phyloP scores from a whole-genome alignment of 192 early-diverging fungal species.

The Backusella parvicylindrica region DNA sequence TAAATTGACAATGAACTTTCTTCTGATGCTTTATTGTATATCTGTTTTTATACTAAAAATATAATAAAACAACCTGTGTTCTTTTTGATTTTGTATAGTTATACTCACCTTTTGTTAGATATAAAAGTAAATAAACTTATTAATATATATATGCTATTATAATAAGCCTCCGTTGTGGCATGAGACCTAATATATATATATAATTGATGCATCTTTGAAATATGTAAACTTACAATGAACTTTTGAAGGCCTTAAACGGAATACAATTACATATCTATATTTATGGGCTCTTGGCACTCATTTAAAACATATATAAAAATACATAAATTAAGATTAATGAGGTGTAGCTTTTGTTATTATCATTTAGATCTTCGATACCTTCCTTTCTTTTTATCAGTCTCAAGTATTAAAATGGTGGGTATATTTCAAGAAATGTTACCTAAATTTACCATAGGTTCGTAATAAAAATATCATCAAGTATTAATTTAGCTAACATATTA shows the following conservation, averaged over 20 bases:
- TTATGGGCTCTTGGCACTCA: neutral
- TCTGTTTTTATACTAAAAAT: neutral
- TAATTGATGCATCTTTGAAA: neutral
- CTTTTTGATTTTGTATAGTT: neutral
- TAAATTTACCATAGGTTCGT: neutral
- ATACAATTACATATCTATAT: neutral
- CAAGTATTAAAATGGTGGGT: neutral
- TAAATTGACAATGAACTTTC: neutral
- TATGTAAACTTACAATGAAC: neutral
- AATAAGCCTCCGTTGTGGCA: neutral
- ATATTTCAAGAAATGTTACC: neutral
- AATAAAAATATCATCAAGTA: neutral
- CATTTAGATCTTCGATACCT: neutral
- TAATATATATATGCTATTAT: neutral
- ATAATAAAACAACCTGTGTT: neutral
- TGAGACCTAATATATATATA: neutral
- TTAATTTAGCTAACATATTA: neutral
- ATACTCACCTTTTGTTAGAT: neutral
- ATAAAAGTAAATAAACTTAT: neutral
- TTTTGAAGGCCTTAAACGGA: neutral
- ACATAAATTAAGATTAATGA: neutral
- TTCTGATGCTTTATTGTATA: neutral
- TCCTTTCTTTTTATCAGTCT: neutral
- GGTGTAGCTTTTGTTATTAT: neutral
- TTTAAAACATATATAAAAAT: neutral